These are phyloP conservation scores for Persicaria maculosa DNA, from an alignment of 148 eudicot genomes.

Conservation along the genomic window DNA sequence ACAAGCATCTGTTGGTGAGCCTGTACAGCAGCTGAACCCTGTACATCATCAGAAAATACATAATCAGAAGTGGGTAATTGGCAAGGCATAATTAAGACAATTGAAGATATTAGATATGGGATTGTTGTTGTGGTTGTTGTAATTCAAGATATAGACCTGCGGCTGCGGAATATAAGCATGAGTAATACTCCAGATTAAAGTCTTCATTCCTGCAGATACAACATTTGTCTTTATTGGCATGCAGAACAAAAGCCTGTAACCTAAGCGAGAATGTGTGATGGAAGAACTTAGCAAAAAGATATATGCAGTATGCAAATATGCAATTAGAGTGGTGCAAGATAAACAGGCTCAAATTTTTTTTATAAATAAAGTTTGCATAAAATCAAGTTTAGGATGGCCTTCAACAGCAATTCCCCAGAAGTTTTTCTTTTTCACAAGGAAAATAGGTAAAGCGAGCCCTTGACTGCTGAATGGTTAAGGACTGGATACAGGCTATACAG, in stretches of 20 bases:
- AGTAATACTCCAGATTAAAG: slow-evolving; percentile 96
- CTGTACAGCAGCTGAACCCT: slow-evolving; percentile 71
- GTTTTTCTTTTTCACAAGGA: neutral
- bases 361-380: neutral
- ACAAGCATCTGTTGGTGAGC: slow-evolving; percentile 71
- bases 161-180: slow-evolving; percentile 75
- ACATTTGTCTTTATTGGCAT: neutral
- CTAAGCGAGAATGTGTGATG: neutral
- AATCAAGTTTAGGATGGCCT: slow-evolving; percentile 7
- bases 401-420: neutral
- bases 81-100: neutral
- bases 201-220: slow-evolving; percentile 81
- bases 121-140: no score
- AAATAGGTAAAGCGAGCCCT: neutral
- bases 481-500: neutral
- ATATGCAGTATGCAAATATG: neutral
- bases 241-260: neutral
- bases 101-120: no score
- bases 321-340: neutral
- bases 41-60: slow-evolving; percentile 16
- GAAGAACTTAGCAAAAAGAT: neutral
- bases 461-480: neutral
- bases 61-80: neutral
- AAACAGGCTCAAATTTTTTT: neutral
- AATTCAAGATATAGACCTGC: slow-evolving; percentile 40